Base-by-base conservation (phyloP, 176 grass and related monocot genomes). In the Bolboschoenus planiculmis region DNA sequence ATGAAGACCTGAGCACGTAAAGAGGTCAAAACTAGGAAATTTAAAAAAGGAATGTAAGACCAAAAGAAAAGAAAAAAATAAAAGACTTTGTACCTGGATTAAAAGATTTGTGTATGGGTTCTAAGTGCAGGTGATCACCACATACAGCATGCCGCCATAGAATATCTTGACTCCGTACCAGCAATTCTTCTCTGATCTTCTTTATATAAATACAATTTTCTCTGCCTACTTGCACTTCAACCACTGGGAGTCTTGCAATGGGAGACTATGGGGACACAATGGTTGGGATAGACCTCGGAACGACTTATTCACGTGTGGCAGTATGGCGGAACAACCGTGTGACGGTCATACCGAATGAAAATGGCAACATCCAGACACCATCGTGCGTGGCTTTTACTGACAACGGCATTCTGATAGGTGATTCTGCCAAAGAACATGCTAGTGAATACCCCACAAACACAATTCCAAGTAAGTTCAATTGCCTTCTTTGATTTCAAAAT, bases 391-490 rank as follows among this genome's bases (percentile, higher is more conserved):
- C 56, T 44, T 66, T 83, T 46, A 66, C 60, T 10, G 53, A 56
- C 30, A 35, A 1, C 31, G 76, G 53, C 29, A 79, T 51, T 34
- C 50, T 79, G 76, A 79, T 56, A 34, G 76, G 76, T 56, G 76
- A 79, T 35, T 4, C 76, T n/a, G 50, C 76, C 29, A 79, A 37
- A 29, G 53, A 79, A 35, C 76, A 79, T 55, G 53, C 53, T n/a
- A 56, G 20, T 37, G 34, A 18, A 36, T 35, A 79, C 48, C 76
- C 76, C 7, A 36, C 48, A 31, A 79, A 79, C 18, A 79, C 50
- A 8, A 54, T 79, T 55, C 51, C 53, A 29, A 13, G 76, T 56
- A 79, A 57, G 50, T 72, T 71, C 6, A 2, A 44, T 46, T 14
- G 4, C 8, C 3, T 7, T 72, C n/a, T 24, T 11, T 10, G 10